Conservation (phyloP, 1,284 basidiomycete genomes). For the Inonotus obliquus region DNA sequence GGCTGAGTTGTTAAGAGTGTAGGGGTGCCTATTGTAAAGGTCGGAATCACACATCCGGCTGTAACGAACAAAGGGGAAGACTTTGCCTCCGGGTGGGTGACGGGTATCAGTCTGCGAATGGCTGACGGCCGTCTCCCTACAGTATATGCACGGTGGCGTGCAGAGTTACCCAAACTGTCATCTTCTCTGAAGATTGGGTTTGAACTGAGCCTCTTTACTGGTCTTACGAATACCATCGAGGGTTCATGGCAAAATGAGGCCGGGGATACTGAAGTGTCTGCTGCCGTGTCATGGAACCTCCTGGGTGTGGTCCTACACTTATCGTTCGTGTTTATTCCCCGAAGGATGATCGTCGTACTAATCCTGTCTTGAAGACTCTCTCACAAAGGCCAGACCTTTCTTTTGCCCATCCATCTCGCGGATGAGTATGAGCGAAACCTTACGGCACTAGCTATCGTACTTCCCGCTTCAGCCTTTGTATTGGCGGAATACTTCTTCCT, state of each 20-base stretch:
- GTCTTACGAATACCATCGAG: background rate
- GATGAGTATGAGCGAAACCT: slow-evolving; percentile 28
- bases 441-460: slow-evolving; percentile 29
- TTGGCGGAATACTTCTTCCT: slow-evolving; percentile 33
- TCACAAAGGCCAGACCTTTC: slow-evolving; percentile 32
- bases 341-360: slow-evolving; percentile 4
- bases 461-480: slow-evolving; percentile 31
- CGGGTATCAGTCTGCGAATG: background rate
- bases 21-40: background rate
- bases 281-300: slow-evolving; percentile 28
- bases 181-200: slow-evolving; percentile 4
- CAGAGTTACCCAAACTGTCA: background rate
- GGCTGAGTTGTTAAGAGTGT: background rate
- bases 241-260: slow-evolving; percentile 25
- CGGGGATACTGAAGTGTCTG: slow-evolving; percentile 26
- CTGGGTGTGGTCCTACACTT: slow-evolving; percentile 32
- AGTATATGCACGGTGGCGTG: slow-evolving; percentile 1
- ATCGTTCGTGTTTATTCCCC: slow-evolving; percentile 27
- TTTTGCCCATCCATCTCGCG: slow-evolving; percentile 33
- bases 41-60: slow-evolving; percentile 2
- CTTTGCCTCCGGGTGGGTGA: slow-evolving; percentile 3
- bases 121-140: background rate
- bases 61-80: background rate
- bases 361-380: slow-evolving; percentile 25
- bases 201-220: slow-evolving; percentile 1